Evolutionary conservation across 768 basidiomycete genomes (phyloP).

Genomic region (Lactifluus hygrophoroides): DNA sequence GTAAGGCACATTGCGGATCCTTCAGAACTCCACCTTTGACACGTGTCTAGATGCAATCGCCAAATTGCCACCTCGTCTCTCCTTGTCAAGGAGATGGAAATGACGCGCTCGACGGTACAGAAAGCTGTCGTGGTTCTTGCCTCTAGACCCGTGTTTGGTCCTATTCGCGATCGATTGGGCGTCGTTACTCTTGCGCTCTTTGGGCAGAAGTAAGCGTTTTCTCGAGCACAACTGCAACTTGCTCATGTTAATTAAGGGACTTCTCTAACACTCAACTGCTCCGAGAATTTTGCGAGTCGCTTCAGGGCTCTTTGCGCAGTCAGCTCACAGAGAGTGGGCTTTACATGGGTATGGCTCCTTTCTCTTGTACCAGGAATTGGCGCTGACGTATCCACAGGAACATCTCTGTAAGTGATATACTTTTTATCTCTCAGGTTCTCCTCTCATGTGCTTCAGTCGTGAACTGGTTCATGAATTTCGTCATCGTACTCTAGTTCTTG

Average conservation of each 20-base stretch:
- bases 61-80: constrained; percentile 80
- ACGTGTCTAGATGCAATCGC: constrained; percentile 69
- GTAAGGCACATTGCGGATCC: constrained; percentile 34
- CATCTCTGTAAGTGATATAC: constrained; percentile 43
- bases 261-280: constrained; percentile 83
- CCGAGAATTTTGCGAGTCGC: constrained; percentile 73
- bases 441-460: constrained; percentile 41
- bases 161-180: constrained; percentile 89
- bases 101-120: constrained; percentile 93
- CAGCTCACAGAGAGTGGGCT: constrained; percentile 89
- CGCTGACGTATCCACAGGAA: constrained; percentile 37
- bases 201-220: constrained; percentile 51
- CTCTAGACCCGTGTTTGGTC: constrained; percentile 85
- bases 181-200: constrained; percentile 92
- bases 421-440: constrained; percentile 19
- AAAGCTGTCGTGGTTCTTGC: constrained; percentile 96
- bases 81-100: constrained; percentile 69
- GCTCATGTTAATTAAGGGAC: constrained; percentile 43
- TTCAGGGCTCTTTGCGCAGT: constrained; percentile 65
- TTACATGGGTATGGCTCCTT: constrained; percentile 72
- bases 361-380: not conserved
- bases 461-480: constrained; percentile 92
- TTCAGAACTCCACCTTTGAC: not conserved
- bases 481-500: constrained; percentile 83
- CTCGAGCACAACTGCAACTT: not conserved